phyloP scores from a whole-genome alignment of 2,329 filamentous ascomycete genomes.

The Pseudofabraea citricarpa region DNA sequence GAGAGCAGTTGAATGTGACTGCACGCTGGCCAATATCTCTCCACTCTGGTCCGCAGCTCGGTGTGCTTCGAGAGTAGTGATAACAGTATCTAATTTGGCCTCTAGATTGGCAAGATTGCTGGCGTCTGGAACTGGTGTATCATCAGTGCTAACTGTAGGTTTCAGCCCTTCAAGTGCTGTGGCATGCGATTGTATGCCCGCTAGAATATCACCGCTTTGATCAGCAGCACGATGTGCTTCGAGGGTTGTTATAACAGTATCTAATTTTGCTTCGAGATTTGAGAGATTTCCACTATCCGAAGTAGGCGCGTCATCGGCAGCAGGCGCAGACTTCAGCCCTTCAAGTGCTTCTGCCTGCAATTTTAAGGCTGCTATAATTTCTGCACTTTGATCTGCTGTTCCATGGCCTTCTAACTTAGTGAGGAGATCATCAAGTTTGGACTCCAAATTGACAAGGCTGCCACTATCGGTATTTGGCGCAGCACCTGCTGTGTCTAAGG shows the following conservation, averaged over 20 bases:
- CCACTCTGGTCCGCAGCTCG: too few relatives aligned
- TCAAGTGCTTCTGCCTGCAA: conserved; percentile 15
- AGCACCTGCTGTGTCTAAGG: background rate
- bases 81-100: conserved; percentile 4
- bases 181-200: conserved; percentile 17
- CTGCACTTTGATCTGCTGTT: conserved; percentile 11
- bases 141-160: conserved; percentile 1
- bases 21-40: too few relatives aligned
- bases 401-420: conserved; percentile 15
- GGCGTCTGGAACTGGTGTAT: background rate
- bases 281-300: background rate
- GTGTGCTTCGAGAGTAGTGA: conserved; percentile 16
- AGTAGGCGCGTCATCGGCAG: background rate
- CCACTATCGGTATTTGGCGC: background rate
- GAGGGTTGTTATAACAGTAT: conserved; percentile 12
- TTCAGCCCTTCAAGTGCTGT: conserved; percentile 11
- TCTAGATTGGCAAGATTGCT: background rate
- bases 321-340: too few relatives aligned
- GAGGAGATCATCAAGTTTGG: conserved; percentile 7
- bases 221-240: conserved; percentile 15
- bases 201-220: conserved; percentile 17
- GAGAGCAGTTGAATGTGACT: conserved; percentile 16
- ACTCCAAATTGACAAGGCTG: background rate
- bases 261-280: conserved; percentile 1
- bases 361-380: conserved; percentile 22